Percentiles rank a stretch among this genome's conserved stretches.
Evolutionary conservation across 23 red algal genomes (phyloP).

Genomic region (Gracilaria caudata): DNA sequence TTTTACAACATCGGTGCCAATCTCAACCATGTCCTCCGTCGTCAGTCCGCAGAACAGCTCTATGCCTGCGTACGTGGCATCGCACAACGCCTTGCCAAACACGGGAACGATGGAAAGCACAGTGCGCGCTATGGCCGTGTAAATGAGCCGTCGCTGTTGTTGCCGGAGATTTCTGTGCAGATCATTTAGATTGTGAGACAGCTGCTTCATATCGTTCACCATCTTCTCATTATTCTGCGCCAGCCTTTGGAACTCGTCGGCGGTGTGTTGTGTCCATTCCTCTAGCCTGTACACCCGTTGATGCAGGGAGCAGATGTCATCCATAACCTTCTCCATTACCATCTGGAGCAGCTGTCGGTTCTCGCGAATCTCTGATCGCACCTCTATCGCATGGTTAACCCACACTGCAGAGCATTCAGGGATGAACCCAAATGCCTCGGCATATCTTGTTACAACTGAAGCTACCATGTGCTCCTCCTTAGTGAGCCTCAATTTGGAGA

Average conservation of each 20-base stretch:
- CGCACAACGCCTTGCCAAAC: slow-evolving; percentile 2
- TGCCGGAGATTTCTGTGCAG: slow-evolving; percentile 6
- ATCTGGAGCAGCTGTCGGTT: not conserved
- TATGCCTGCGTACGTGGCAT: not conserved
- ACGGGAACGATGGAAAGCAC: not conserved
- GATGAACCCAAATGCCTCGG: not conserved
- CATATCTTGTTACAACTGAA: not conserved
- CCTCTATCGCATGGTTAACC: not conserved
- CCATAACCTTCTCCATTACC: slow-evolving; percentile 9
- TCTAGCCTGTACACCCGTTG: not conserved
- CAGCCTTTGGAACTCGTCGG: not conserved
- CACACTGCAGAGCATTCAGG: slow-evolving; percentile 2
- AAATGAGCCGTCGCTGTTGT: slow-evolving; percentile 1
- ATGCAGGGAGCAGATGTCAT: not conserved
- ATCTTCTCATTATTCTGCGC: slow-evolving; percentile 7
- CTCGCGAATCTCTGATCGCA: slow-evolving; percentile 3
- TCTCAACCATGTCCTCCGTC: not conserved
- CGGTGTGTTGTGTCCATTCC: not conserved
- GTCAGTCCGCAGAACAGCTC: slow-evolving; percentile 1
- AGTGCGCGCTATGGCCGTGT: slow-evolving; percentile 8
- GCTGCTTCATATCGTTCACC: not conserved
- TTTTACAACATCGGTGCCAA: not conserved
- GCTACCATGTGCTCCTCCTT: not conserved
- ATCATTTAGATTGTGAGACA: not conserved
- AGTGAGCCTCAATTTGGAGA: not conserved